Percentiles rank a stretch among this genome's conserved stretches.
Evolutionary conservation across 2,329 filamentous ascomycete species (phyloP).

Genomic region (Colletotrichum agaves): DNA sequence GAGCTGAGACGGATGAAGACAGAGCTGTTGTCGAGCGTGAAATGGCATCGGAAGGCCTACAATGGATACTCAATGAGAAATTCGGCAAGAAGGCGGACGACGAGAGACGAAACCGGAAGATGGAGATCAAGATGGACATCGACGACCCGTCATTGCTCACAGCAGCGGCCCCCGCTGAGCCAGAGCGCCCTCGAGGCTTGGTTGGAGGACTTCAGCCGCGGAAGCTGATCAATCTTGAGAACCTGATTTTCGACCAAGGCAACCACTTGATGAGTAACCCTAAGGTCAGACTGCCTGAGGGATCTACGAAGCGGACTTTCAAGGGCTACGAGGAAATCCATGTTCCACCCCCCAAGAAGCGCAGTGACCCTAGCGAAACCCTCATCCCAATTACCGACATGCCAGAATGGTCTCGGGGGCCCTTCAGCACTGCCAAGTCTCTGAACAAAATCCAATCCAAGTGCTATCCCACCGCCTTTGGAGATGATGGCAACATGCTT

Average conservation of each 20-base stretch:
- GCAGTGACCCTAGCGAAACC: constrained; percentile 80
- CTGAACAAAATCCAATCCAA: constrained; percentile 96
- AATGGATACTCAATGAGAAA: constrained; percentile 88
- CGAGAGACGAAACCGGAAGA: constrained; percentile 63
- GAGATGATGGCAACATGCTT: constrained; percentile 96
- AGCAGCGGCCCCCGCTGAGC: constrained; percentile 55
- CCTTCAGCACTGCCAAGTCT: constrained; percentile 86
- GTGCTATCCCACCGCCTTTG: constrained; percentile 90
- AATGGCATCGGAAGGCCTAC: constrained; percentile 89
- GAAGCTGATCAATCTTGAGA: constrained; percentile 92
- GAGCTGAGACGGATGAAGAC: constrained; percentile 82
- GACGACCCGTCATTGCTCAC: constrained; percentile 74
- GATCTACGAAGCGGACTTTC: constrained; percentile 93
- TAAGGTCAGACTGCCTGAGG: constrained; percentile 91
- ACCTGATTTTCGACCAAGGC: constrained; percentile 95
- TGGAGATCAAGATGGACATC: constrained; percentile 96
- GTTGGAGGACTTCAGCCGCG: constrained; percentile 87
- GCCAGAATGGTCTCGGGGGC: constrained; percentile 89
- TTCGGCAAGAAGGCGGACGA: constrained; percentile 75
- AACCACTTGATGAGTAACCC: constrained; percentile 99
- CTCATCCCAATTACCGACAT: constrained; percentile 87
- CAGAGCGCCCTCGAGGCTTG: constrained; percentile 73
- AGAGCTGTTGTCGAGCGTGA: constrained; percentile 84
- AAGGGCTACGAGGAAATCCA: constrained; percentile 99
- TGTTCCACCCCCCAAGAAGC: constrained; percentile 91